Evolutionary conservation across 495 filamentous ascomycete genomes (phyloP).

Genomic region (Penicillium verhagenii): DNA sequence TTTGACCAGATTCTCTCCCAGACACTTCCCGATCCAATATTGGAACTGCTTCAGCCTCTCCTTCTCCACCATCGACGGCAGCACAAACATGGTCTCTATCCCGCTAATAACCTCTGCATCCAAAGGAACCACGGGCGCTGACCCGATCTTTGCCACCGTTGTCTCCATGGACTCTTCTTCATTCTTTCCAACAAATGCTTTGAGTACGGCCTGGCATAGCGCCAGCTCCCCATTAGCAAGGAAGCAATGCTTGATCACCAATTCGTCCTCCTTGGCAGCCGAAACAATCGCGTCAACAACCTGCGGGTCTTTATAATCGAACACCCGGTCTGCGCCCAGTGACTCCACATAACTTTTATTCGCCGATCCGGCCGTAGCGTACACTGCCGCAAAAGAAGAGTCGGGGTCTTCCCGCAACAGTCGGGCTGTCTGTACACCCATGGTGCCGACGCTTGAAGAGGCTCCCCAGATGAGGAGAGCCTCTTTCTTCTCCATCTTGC

Average conservation of each 20-base stretch:
- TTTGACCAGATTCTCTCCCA: slow-evolving; percentile 39
- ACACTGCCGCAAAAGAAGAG: slow-evolving; percentile 36
- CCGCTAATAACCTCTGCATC: slow-evolving; percentile 32
- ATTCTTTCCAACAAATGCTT: slow-evolving; percentile 28
- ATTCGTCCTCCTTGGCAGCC: slow-evolving; percentile 38
- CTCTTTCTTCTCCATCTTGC: slow-evolving; percentile 21
- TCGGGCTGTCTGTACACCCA: slow-evolving; percentile 44
- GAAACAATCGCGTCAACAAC: slow-evolving; percentile 45
- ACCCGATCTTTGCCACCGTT: slow-evolving; percentile 35
- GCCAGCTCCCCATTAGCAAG: slow-evolving; percentile 38
- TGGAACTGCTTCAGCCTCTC: slow-evolving; percentile 36
- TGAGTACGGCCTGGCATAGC: slow-evolving; percentile 37
- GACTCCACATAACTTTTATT: slow-evolving; percentile 44
- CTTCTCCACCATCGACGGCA: slow-evolving; percentile 30
- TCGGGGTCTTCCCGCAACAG: slow-evolving; percentile 28
- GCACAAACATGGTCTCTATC: slow-evolving; percentile 41
- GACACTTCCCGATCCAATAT: slow-evolving; percentile 43
- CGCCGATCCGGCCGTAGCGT: slow-evolving; percentile 47
- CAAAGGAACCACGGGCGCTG: slow-evolving; percentile 31
- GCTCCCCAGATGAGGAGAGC: slow-evolving; percentile 48
- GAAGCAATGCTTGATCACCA: slow-evolving; percentile 41
- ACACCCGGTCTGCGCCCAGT: slow-evolving; percentile 48
- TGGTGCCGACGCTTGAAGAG: slow-evolving; percentile 44
- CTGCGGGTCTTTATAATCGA: slow-evolving; percentile 46
- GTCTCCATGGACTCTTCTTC: slow-evolving; percentile 3